phyloP scores from a whole-genome alignment of 495 filamentous ascomycete genomes.

The Aspergillus mulundensis region DNA sequence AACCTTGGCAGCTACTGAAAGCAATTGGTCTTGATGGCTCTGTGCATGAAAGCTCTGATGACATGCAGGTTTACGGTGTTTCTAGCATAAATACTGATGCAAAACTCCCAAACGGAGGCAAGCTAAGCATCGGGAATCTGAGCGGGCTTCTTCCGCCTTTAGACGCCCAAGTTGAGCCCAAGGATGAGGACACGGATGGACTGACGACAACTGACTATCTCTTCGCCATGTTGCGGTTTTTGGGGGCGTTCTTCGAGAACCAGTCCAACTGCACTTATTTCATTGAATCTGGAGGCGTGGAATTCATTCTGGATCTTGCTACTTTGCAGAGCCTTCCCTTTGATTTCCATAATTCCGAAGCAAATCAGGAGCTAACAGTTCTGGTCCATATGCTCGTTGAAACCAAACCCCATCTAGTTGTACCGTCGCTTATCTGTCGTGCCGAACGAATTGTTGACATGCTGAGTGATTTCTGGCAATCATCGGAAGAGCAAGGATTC shows the following conservation, averaged over 20 bases:
- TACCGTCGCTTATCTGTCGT: slow-evolving; percentile 74
- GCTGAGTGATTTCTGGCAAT: slow-evolving; percentile 57
- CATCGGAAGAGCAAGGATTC: slow-evolving; percentile 48
- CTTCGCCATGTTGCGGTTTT: slow-evolving; percentile 66
- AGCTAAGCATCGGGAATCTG: slow-evolving; percentile 32
- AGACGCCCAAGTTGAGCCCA: slow-evolving; percentile 36
- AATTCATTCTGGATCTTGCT: slow-evolving; percentile 78
- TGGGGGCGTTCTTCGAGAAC: slow-evolving; percentile 75
- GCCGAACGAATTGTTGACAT: slow-evolving; percentile 63
- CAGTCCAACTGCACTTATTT: slow-evolving; percentile 68
- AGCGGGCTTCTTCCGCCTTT: slow-evolving; percentile 25
- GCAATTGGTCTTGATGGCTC: slow-evolving; percentile 28
- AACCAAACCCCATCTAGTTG: slow-evolving; percentile 71
- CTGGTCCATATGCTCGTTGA: slow-evolving; percentile 81
- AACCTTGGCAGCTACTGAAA: slow-evolving; percentile 30
- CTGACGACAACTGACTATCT: slow-evolving; percentile 65
- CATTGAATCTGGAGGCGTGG: slow-evolving; percentile 72
- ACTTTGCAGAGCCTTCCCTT: slow-evolving; percentile 72
- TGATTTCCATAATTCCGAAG: slow-evolving; percentile 64
- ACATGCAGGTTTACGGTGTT: slow-evolving; percentile 29
- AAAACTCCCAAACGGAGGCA: slow-evolving; percentile 36
- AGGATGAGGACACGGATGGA: slow-evolving; percentile 43
- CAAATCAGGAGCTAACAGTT: slow-evolving; percentile 60
- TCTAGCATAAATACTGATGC: slow-evolving; percentile 26
- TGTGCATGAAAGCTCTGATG: slow-evolving; percentile 25